phyloP scores from a whole-genome alignment of 805 yeast genomes.

The Lipomyces yamanashiensis region DNA sequence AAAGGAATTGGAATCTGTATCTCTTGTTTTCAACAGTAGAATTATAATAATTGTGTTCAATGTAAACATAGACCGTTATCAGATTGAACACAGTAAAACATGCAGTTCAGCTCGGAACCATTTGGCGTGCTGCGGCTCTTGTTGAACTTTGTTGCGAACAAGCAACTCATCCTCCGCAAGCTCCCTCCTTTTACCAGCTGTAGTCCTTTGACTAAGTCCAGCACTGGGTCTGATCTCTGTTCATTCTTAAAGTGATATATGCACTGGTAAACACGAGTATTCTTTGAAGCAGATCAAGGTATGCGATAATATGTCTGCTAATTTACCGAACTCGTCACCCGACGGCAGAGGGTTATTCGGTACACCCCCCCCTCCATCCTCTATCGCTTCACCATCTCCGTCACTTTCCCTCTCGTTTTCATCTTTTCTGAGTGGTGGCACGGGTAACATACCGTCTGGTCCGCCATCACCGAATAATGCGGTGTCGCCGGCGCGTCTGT shows the following conservation, averaged over 20 bases:
- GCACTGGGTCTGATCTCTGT: neutral
- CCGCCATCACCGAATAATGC: constrained; percentile 26
- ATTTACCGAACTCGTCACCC: constrained; percentile 14
- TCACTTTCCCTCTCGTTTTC: constrained; percentile 31
- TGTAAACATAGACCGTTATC: no score
- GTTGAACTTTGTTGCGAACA: neutral
- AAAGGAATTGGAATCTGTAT: no score
- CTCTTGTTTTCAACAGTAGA: no score
- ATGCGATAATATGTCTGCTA: constrained; percentile 5
- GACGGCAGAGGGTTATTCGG: constrained; percentile 6
- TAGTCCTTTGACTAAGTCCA: neutral
- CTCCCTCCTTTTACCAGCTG: neutral
- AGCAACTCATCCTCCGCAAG: neutral
- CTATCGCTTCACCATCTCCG: constrained; percentile 27
- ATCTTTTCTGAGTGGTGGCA: constrained; percentile 23
- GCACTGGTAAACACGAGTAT: neutral
- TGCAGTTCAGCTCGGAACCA: no score
- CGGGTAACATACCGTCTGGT: neutral
- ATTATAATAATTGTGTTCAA: no score
- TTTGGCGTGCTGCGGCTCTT: neutral
- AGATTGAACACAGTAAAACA: no score
- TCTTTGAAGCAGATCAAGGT: neutral
- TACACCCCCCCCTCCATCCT: constrained; percentile 6
- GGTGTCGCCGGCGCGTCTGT: constrained; percentile 26
- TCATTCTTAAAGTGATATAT: neutral